A percentile compares a stretch with the other conserved stretches of the same genome.
Conservation (phyloP, 306 rosid genomes). For the Quercus variabilis region DNA sequence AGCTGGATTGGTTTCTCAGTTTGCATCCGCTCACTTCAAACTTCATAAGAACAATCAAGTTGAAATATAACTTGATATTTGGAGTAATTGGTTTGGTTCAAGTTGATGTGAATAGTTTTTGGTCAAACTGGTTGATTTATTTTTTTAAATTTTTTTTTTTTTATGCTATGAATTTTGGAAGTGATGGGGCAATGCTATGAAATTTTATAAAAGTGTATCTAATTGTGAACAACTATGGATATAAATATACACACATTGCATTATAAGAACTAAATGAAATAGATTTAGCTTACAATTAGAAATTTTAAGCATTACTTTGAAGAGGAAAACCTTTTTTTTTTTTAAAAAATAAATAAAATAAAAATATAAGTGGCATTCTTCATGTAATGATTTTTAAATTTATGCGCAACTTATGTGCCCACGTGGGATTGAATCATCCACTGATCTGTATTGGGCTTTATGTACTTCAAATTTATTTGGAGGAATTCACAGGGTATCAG, state of each 20-base stretch:
- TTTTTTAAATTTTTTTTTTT: too few species aligned
- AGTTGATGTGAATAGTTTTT: not conserved
- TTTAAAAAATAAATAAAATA: too few species aligned
- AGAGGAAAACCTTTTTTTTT: not conserved
- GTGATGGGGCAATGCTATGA: not conserved
- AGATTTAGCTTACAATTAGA: not conserved
- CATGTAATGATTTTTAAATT: not conserved
- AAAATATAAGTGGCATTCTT: not conserved
- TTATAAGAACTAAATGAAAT: not conserved
- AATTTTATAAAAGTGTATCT: not conserved
- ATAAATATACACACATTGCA: not conserved
- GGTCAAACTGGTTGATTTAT: not conserved
- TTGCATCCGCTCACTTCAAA: too few species aligned
- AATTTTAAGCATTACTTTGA: not conserved
- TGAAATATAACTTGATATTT: not conserved
- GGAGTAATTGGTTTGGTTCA: constrained; percentile 1
- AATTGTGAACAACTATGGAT: not conserved
- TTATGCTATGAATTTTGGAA: not conserved
- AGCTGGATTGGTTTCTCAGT: too few species aligned
- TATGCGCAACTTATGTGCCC: not conserved
- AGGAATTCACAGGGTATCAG: not conserved
- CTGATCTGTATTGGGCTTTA: not conserved
- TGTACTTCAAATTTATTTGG: not conserved
- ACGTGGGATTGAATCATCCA: not conserved
- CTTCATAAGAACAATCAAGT: too few species aligned